Base-by-base conservation (phyloP, 2,329 filamentous ascomycete genomes). In the Bipolaris victoriae region DNA sequence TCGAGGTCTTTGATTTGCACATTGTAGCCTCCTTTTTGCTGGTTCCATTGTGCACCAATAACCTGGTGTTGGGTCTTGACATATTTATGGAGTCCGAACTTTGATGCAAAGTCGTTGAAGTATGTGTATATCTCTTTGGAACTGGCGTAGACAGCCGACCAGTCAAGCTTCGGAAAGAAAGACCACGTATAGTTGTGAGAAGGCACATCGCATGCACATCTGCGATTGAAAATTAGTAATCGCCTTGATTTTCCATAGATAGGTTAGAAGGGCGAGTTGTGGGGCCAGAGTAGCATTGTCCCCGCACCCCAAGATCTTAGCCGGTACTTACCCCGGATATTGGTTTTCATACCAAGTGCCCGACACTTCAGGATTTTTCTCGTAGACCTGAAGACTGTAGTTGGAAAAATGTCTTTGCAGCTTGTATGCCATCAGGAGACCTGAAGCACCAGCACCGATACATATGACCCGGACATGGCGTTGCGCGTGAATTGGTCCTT, bases 261-360 rank as follows among this genome's bases (percentile, higher is more conserved):
- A 40, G 10, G 29, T 55, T 40, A 40, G 40, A 49, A 49, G 16
- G 10, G 33, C 20, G 26, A 15, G 47, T 44, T n/a, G 43, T 40
- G 52, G 52, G 52, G 57, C 41, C 24, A 48, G 11, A 26, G 24
- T 16, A 33, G 37, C 45, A 35, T 48, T 24, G 33, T 18, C 44
- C 49, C 47, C 47, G 39, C 49, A 47, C 20, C 20, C 31, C 26
- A 59, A 18, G 29, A 39, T 18, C 15, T 52, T 36, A 47, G 49
- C 29, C 31, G 18, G 29, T 20, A 68, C 72, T 55, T 68, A 76
- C 66, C 76, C 75, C n/a, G 76, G 75, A 59, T 78, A 78, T 60
- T 73, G 72, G 66, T 84, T 84, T 65, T 84, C 82, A 40, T 70
- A 81, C 82, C 82, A 84, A 3, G 82, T 84, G 5, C 82, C 82